Percentiles rank a stretch among this genome's conserved stretches.
phyloP scores from a whole-genome alignment of 2,329 filamentous ascomycete species.

The Aschersonia sp. region DNA sequence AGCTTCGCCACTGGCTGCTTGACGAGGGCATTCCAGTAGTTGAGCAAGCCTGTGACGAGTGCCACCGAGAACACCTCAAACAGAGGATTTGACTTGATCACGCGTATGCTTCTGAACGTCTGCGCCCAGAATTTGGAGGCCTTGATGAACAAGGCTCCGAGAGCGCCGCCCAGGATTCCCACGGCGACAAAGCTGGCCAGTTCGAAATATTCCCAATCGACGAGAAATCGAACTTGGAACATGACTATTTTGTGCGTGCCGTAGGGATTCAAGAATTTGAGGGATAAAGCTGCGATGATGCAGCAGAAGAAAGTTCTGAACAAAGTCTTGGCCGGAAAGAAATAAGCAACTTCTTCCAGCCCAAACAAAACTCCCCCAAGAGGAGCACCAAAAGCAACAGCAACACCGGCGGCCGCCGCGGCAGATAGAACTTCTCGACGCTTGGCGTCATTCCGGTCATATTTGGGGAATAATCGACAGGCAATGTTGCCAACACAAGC shows the following conservation, averaged over 20 bases:
- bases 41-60: slow-evolving; percentile 65
- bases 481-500: slow-evolving; percentile 91
- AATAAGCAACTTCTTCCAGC: slow-evolving; percentile 90
- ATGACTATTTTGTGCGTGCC: slow-evolving; percentile 93
- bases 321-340: slow-evolving; percentile 92
- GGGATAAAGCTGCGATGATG: slow-evolving; percentile 76
- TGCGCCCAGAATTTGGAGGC: slow-evolving; percentile 81
- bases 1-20: slow-evolving; percentile 83
- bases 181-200: slow-evolving; percentile 73
- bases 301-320: slow-evolving; percentile 98
- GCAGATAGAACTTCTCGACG: slow-evolving; percentile 87
- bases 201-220: slow-evolving; percentile 92
- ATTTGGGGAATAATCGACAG: slow-evolving; percentile 87
- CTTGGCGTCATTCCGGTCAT: slow-evolving; percentile 88
- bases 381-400: slow-evolving; percentile 87
- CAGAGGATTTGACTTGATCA: slow-evolving; percentile 73
- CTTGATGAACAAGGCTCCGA: slow-evolving; percentile 92
- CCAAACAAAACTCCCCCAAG: slow-evolving; percentile 80
- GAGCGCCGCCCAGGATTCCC: slow-evolving; percentile 68
- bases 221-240: slow-evolving; percentile 81
- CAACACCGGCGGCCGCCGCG: slow-evolving; percentile 79
- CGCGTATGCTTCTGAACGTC: slow-evolving; percentile 64
- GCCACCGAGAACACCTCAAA: slow-evolving; percentile 83
- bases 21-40: slow-evolving; percentile 89
- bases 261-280: slow-evolving; percentile 94